These are phyloP conservation scores for Chrysoporthe deuterocubensis DNA, from an alignment of 2,329 filamentous ascomycete species.

Conservation along the genomic window DNA sequence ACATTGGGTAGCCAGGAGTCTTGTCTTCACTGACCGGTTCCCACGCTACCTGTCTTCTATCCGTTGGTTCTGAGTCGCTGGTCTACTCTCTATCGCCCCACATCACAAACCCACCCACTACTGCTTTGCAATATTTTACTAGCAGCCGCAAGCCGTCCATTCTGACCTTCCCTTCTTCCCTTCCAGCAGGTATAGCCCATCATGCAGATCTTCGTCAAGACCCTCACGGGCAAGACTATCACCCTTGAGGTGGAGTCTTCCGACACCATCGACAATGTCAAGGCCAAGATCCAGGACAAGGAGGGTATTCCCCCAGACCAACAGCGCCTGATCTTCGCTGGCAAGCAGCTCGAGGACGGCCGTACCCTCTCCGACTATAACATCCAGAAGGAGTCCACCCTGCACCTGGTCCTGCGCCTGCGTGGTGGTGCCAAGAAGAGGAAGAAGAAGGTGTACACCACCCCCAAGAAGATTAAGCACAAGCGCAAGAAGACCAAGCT, in stretches of 20 bases:
- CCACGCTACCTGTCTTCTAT: background rate
- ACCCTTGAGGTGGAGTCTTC: constrained; percentile 99
- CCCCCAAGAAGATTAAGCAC: constrained; percentile 99
- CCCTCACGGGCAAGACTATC: constrained; percentile 99
- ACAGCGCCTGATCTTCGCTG: constrained; percentile 99
- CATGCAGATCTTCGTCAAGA: constrained; percentile 81
- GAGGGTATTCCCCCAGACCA: constrained; percentile 99
- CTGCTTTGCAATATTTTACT: constrained; percentile 24
- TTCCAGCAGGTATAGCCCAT: constrained; percentile 56
- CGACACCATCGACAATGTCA: constrained; percentile 99
- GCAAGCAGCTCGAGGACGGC: constrained; percentile 99
- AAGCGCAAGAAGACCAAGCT: constrained; percentile 99
- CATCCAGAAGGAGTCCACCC: constrained; percentile 99
- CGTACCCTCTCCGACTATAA: constrained; percentile 99
- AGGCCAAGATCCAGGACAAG: constrained; percentile 99
- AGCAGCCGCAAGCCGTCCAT: constrained; percentile 21
- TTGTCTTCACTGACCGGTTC: background rate
- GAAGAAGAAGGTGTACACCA: constrained; percentile 99
- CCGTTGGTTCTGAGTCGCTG: constrained; percentile 7
- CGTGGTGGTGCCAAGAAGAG: constrained; percentile 99
- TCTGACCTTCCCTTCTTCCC: constrained; percentile 40
- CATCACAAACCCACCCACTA: constrained; percentile 30
- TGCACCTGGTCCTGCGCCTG: constrained; percentile 96
- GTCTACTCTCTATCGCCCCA: constrained; percentile 24
- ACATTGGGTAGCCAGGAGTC: background rate